These are phyloP conservation scores for Lactifluus pinguis DNA, from an alignment of 768 basidiomycete genomes.

Conservation along the genomic window DNA sequence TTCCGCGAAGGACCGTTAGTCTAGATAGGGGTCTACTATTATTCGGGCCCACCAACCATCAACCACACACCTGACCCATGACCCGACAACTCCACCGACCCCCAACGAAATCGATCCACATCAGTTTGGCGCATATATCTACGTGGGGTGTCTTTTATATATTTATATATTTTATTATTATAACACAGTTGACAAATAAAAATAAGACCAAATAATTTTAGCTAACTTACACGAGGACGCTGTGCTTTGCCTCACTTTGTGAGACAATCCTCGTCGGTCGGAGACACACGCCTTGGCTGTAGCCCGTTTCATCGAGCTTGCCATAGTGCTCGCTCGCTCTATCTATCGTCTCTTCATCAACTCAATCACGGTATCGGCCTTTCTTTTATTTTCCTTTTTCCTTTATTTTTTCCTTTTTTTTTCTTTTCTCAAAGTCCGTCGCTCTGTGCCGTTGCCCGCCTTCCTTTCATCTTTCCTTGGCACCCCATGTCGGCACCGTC, in stretches of 20 bases:
- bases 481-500: conserved; percentile 34
- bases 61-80: too few relatives aligned
- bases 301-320: conserved; percentile 17
- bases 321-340: conserved; percentile 19
- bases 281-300: conserved; percentile 5
- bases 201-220: conserved; percentile 8
- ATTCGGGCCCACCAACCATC: background rate
- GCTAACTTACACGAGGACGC: background rate
- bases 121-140: too few relatives aligned
- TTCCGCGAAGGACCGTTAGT: conserved; percentile 1
- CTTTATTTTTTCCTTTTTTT: conserved; percentile 11
- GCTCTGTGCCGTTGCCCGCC: conserved; percentile 28
- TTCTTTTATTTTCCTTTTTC: conserved; percentile 22
- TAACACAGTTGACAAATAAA: background rate
- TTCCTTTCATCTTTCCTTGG: conserved; percentile 31
- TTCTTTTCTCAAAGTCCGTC: conserved; percentile 22
- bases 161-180: too few relatives aligned
- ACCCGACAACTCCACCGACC: too few relatives aligned
- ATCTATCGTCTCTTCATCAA: background rate
- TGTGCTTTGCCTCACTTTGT: background rate
- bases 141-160: too few relatives aligned
- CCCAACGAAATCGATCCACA: too few relatives aligned
- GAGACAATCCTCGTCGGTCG: conserved; percentile 3
- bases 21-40: conserved; percentile 3
- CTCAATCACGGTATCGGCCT: conserved; percentile 2